Conservation (phyloP, 306 rosid genomes). For the Casuarina cunninghamiana region DNA sequence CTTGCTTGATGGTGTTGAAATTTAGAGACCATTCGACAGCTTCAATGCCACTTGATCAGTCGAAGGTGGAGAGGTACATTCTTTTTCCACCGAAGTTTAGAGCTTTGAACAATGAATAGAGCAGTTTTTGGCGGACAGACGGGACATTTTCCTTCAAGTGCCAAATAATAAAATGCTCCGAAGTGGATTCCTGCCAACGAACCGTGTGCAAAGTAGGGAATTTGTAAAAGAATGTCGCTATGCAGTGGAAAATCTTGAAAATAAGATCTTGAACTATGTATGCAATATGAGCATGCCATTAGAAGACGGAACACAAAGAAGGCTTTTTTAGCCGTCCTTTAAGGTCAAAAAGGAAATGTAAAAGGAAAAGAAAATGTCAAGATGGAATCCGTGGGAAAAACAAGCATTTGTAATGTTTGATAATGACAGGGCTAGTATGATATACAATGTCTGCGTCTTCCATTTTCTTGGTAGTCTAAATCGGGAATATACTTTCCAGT, state of each 20-base stretch:
- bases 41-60: background rate
- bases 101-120: background rate
- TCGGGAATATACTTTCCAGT: too few species aligned
- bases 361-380: background rate
- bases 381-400: background rate
- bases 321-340: background rate
- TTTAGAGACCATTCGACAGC: background rate
- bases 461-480: too few species aligned
- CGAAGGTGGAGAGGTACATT: background rate
- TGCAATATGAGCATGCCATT: background rate
- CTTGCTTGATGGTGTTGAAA: background rate
- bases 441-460: too few species aligned
- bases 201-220: background rate
- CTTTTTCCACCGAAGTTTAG: background rate
- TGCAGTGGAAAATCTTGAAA: constrained; percentile 1
- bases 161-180: background rate
- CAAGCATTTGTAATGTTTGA: background rate
- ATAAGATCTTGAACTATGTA: background rate
- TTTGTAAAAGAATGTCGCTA: background rate
- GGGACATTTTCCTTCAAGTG: background rate
- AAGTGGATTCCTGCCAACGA: background rate
- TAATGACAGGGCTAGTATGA: too few species aligned
- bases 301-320: background rate
- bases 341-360: background rate
- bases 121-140: background rate